Base-by-base conservation (phyloP, 305 asterid species). In the Fraxinus sp. region DNA sequence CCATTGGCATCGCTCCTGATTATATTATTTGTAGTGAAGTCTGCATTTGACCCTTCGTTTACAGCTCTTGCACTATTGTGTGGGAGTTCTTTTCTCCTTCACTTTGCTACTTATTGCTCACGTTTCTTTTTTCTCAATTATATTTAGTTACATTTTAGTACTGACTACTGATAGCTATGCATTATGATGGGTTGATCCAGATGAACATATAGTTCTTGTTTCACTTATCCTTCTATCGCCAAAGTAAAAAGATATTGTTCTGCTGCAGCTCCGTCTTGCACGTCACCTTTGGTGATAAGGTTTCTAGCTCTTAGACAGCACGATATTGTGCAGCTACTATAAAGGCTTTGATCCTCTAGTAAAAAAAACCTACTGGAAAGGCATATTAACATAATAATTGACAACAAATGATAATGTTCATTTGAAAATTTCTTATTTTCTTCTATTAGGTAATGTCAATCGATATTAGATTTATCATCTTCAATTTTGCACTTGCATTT, bases 401-500 rank as follows among this genome's bases (percentile, higher is more conserved):
- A 57, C 73, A 75, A 84, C 70, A 74, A 79, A 85, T 14, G 20
- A 35, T 26, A 68, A 13, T 28, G 0, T 14, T 46, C 84, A 57
- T 79, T 22, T 68, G 49, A 57, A 62, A 72, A 68, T 84, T 72
- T 76, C 32, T 79, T 55, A 43, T 43, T 79, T 81, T 79, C 66
- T 79, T 74, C 37, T 32, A 79, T 49, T 83, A 59, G 83, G 80
- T 76, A 78, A 79, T 83, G 83, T 18, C 33, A 26, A 59, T 30
- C 26, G 14, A 68, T 77, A 35, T 37, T 78, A 57, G 71, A 52
- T 72, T 82, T 82, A 37, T 80, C 80, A 52, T 77, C 72, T 86
- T 78, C 71, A 77, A 41, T 74, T 81, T 84, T 18, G 62, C 4
- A 85, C 71, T 84, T 86, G 36, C 84, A 74, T 82, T 82, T 77